Evolutionary conservation across 2,329 filamentous ascomycete genomes (phyloP), one percentile per base, ranked within the genome.

Genomic region (Fusarium verrucosum): DNA sequence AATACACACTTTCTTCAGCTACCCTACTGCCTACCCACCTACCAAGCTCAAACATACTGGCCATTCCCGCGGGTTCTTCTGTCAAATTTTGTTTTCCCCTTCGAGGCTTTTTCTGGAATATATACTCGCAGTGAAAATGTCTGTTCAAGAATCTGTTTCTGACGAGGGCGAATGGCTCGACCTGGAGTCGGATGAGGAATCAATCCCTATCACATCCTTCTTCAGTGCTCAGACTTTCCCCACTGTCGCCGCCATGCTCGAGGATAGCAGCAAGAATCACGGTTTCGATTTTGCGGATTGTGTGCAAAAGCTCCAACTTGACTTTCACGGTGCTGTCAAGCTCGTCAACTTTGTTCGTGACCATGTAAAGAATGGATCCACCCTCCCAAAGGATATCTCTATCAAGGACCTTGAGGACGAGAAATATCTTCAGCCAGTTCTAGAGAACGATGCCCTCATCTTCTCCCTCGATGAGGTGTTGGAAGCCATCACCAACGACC

Each of bases 371-470:
- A 78, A 82, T 33, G 78, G 80, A 37, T 69, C 75, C 30, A 37
- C 78, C 8, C 73, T 87, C 4, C 86, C 87, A 1, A 81, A 85
- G 56, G 78, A 89, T 38, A 87, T 92, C 56, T 82, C 86, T 4
- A 80, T 80, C 32, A 79, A 81, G 3, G 81, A 87, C 23, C 88
- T 97, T 62, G 83, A 87, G n/a, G 87, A 92, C 61, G 94, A 98
- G 65, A 83, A 85, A 65, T 96, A 89, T 73, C 82, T 99, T 57
- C 90, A 91, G 73, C 95, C 95, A 0, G 89, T 93, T 5, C 79
- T 99, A 9, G 89, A 95, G 57, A 92, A 97, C 68, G 95, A 99
- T 75, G 91, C 94, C 5, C 81, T 98, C 50, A 86, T 99, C 28
- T 93, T 96, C 74, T 91, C 87, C 53, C 82, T 99, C 19, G 94